These are phyloP conservation scores for Cicer yamashitae DNA, from an alignment of 306 rosid genomes.

Conservation along the genomic window DNA sequence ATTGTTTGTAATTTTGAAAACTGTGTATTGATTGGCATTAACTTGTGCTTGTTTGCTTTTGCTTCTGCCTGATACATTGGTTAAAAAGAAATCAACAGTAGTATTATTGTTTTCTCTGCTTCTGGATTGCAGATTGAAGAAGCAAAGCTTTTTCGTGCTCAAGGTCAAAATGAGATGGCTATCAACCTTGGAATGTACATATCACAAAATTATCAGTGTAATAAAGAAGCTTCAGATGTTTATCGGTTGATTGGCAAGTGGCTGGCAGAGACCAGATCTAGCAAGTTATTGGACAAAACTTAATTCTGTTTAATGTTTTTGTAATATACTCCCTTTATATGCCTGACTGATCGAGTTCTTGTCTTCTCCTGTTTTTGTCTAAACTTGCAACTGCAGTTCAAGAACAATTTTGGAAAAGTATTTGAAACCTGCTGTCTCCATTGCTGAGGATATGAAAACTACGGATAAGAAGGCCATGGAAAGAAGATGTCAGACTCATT, in stretches of 20 bases:
- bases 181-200: slow-evolving; percentile 86
- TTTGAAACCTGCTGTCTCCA: slow-evolving; percentile 86
- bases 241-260: slow-evolving; percentile 93
- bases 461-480: slow-evolving; percentile 58
- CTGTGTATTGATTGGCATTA: slow-evolving; percentile 7
- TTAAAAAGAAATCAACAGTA: slow-evolving; percentile 24
- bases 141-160: slow-evolving; percentile 95
- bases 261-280: slow-evolving; percentile 98
- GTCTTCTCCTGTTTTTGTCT: slow-evolving; percentile 27
- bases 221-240: slow-evolving; percentile 82
- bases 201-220: slow-evolving; percentile 54
- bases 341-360: slow-evolving; percentile 29
- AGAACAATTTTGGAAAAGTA: slow-evolving; percentile 94
- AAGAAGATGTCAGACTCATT: slow-evolving; percentile 74
- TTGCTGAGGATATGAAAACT: slow-evolving; percentile 68
- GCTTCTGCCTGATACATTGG: slow-evolving; percentile 21
- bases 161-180: slow-evolving; percentile 90
- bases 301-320: slow-evolving; percentile 15
- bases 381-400: slow-evolving; percentile 64
- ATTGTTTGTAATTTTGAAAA: slow-evolving; percentile 24
- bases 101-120: slow-evolving; percentile 22
- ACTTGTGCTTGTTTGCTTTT: slow-evolving; percentile 3
- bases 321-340: slow-evolving; percentile 1
- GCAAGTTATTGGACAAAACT: slow-evolving; percentile 68
- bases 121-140: slow-evolving; percentile 81